These are phyloP conservation scores for Coleophoma cylindrospora DNA, from an alignment of 2,329 filamentous ascomycete species.

Conservation along the genomic window DNA sequence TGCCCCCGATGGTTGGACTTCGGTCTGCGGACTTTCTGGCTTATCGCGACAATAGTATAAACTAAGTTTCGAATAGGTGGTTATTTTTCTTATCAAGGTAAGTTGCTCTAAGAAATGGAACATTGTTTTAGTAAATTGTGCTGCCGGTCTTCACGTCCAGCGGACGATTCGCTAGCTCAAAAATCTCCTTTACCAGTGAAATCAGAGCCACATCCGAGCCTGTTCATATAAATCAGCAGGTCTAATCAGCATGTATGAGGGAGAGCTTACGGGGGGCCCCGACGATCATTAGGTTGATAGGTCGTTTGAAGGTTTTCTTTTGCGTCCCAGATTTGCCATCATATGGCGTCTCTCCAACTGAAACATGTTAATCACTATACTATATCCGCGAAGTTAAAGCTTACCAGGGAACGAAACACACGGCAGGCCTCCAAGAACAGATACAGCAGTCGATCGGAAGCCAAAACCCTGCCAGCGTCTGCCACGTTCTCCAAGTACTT, in stretches of 20 bases:
- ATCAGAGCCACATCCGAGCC: conserved; percentile 6
- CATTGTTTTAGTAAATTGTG: background rate
- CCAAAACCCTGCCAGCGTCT: conserved; percentile 17
- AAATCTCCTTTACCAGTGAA: background rate
- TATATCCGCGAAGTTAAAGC: background rate
- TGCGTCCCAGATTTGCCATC: conserved; percentile 5
- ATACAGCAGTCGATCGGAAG: conserved; percentile 9
- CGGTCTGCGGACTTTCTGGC: too few species aligned
- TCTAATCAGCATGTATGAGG: background rate
- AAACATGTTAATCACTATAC: background rate
- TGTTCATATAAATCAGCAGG: background rate
- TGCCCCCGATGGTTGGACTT: too few species aligned
- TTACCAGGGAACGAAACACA: conserved; percentile 15
- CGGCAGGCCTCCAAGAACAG: conserved; percentile 12
- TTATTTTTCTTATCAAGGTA: too few species aligned
- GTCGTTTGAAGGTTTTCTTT: conserved; percentile 6
- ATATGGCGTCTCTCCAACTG: conserved; percentile 13
- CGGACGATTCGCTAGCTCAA: background rate
- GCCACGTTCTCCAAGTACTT: conserved; percentile 4
- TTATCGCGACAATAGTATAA: too few species aligned
- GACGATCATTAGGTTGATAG: conserved; percentile 12
- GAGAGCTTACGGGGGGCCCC: conserved; percentile 8
- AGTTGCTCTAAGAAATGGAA: too few species aligned
- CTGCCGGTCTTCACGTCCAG: background rate
- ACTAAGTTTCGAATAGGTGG: too few species aligned